phyloP scores from a whole-genome alignment of 2,329 filamentous ascomycete species.

The Thielaviopsis euricoi region DNA sequence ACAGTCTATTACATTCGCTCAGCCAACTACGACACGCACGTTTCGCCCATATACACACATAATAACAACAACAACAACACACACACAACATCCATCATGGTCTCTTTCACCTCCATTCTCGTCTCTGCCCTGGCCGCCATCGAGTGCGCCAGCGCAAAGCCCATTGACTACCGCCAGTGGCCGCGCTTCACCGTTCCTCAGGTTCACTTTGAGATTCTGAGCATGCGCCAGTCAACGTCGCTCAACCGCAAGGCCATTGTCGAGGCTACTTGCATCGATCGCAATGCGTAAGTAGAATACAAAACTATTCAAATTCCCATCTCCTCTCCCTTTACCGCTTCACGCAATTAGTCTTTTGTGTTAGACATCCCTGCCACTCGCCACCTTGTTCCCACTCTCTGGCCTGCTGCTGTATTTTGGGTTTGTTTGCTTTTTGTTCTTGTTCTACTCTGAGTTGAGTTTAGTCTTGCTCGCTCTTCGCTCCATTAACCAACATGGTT shows the following conservation, averaged over 20 bases:
- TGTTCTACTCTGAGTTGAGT: too few relatives aligned
- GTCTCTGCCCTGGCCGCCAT: conserved; percentile 19
- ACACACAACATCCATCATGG: conserved; percentile 17
- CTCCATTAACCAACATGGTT: too few relatives aligned
- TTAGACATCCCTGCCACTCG: too few relatives aligned
- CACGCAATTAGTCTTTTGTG: too few relatives aligned
- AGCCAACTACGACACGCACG: background rate
- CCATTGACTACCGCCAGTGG: conserved; percentile 19
- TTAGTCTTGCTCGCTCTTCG: too few relatives aligned
- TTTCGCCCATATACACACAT: background rate
- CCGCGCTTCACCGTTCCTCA: conserved; percentile 24
- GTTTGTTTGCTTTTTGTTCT: too few relatives aligned
- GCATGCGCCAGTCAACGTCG: conserved; percentile 22
- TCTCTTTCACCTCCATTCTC: conserved; percentile 18
- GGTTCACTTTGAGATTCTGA: conserved; percentile 29
- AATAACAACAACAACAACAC: conserved; percentile 9
- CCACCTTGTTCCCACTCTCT: too few relatives aligned
- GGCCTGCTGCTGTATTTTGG: too few relatives aligned
- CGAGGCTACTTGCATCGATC: conserved; percentile 25
- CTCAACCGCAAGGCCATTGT: conserved; percentile 26
- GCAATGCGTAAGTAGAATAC: conserved; percentile 25
- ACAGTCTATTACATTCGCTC: background rate
- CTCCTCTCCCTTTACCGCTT: background rate
- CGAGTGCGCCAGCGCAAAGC: conserved; percentile 18
- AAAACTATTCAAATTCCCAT: too few relatives aligned